A percentile compares a stretch with the other conserved stretches of the same genome.
Evolutionary conservation across 306 rosid genomes (phyloP).

Genomic region (Lathyrus tuberosus): DNA sequence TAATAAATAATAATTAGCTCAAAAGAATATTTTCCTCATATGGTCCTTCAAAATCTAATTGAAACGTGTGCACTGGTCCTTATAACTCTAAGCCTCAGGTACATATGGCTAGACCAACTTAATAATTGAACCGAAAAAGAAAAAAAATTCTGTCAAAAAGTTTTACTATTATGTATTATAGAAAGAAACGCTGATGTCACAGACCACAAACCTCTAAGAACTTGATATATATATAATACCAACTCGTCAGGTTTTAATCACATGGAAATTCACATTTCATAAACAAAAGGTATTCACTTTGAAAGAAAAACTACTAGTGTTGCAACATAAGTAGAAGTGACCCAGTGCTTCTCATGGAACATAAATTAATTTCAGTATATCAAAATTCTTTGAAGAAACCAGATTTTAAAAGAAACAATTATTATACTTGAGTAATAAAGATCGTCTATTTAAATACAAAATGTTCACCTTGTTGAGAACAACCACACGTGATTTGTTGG

Average conservation of each 20-base stretch:
- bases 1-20: conserved; percentile 32
- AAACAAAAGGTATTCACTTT: conserved; percentile 21
- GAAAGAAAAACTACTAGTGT: conserved; percentile 16
- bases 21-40: conserved; percentile 14
- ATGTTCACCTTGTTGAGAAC: conserved; percentile 88
- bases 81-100: conserved; percentile 7
- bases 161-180: neutral
- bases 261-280: conserved; percentile 4
- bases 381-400: conserved; percentile 26
- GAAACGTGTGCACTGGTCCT: conserved; percentile 27
- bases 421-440: conserved; percentile 20
- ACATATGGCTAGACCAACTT: conserved; percentile 25
- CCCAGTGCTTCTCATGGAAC: conserved; percentile 21
- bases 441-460: conserved; percentile 9
- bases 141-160: conserved; percentile 2
- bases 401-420: conserved; percentile 30
- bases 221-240: conserved; percentile 24
- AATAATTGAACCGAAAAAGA: neutral
- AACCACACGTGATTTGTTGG: conserved; percentile 96
- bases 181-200: conserved; percentile 1
- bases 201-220: conserved; percentile 20
- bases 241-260: conserved; percentile 27
- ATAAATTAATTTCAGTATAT: conserved; percentile 17
- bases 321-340: conserved; percentile 26
- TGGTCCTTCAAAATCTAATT: conserved; percentile 7